Evolutionary conservation across 345 rosid species (phyloP).

Genomic region (Pelargonium nanum): DNA sequence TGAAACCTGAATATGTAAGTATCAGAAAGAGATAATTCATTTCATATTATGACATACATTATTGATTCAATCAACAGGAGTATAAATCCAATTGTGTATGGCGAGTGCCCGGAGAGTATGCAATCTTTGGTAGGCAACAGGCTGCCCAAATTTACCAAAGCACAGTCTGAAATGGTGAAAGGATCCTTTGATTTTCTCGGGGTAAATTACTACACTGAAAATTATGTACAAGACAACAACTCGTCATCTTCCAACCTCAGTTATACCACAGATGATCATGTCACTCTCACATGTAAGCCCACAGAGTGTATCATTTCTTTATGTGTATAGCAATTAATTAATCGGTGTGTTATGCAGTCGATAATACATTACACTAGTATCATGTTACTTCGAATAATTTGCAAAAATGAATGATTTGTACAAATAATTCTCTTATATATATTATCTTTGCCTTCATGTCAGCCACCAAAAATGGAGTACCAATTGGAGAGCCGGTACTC

Average conservation of each 20-base stretch:
- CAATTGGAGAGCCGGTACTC: conserved; percentile 33
- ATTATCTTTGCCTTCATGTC: neutral
- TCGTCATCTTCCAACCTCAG: conserved; percentile 3
- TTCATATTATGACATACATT: neutral
- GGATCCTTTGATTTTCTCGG: conserved; percentile 46
- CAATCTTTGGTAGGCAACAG: conserved; percentile 19
- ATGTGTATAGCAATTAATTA: neutral
- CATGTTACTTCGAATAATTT: neutral
- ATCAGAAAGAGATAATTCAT: neutral
- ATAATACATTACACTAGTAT: neutral
- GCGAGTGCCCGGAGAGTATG: conserved; percentile 36
- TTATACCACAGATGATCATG: conserved; percentile 25
- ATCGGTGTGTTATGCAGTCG: neutral
- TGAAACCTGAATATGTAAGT: neutral
- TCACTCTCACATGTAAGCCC: conserved; percentile 21
- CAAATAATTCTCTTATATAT: neutral
- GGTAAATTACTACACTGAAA: conserved; percentile 35
- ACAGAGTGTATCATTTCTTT: neutral
- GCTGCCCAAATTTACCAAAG: conserved; percentile 28
- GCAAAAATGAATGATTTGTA: neutral
- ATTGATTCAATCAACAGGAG: conserved; percentile 16
- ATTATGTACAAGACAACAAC: conserved; percentile 17
- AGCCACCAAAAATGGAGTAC: conserved; percentile 29
- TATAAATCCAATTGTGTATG: conserved; percentile 26
- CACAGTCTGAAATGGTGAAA: conserved; percentile 25